Evolutionary conservation across 2,329 filamentous ascomycete genomes (phyloP), one percentile per base, ranked within the genome.

Genomic region (Exophiala sp.): DNA sequence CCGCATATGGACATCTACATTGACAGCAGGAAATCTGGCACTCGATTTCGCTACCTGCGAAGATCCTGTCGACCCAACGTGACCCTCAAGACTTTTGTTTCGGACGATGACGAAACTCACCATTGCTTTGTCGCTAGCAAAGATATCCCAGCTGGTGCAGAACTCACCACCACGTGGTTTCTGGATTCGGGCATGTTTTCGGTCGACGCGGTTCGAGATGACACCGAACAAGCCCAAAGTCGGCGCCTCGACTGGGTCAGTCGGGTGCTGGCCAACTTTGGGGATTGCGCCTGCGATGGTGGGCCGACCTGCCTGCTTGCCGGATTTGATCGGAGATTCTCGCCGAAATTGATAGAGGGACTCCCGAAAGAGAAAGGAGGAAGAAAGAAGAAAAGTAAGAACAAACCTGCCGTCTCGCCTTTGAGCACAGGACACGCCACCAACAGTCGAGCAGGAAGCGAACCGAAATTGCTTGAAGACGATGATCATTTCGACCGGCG

Each of bases 31-130:
- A 81, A 80, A 65, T 88, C 95, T 70, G 93, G 91, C 18, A 95
- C 88, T 3, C 73, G 82, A 29, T 82, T 93, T 50, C 86, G 93
- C 38, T 96, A 93, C 64, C 82, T 94, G n/a, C 82, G 93, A 49
- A 81, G 91, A 58, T 97, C 93, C 62, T 98, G 93, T 71, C 82
- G 80, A 54, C 88, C 93, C 1, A 98, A 97, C 63, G 81, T 93
- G n/a, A 78, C 80, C 24, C 74, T 97, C 61, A 90, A 93, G 64
- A 94, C 90, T 0, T 86, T 89, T 58, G 79, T 96, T 41, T 87
- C 87, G 1, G 48, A 58, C 22, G 83, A 82, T 40, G 77, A 79
- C 2, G 84, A 91, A 58, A 95, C 91, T 63, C 88, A 93, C 64
- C 95, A 97, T 66, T 96, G 91, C 79, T 83, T 96, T 56, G 81